These are phyloP conservation scores for Boletus patriciae DNA, from an alignment of 768 basidiomycete genomes.

Conservation along the genomic window DNA sequence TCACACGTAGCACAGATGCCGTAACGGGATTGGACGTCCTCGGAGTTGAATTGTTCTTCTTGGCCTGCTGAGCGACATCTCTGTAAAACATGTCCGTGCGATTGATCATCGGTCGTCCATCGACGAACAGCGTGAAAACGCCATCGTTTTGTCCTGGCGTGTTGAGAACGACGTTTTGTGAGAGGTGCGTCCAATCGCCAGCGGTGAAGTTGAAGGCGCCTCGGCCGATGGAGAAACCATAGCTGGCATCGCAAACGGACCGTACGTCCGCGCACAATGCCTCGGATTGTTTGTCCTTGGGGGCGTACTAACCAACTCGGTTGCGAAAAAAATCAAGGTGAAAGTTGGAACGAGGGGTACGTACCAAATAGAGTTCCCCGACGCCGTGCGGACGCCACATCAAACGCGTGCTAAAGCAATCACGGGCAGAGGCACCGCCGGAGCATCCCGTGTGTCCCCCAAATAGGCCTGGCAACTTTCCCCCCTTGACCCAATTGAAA, in stretches of 20 bases:
- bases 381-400: conserved; percentile 75
- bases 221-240: conserved; percentile 75
- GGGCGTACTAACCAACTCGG: conserved; percentile 57
- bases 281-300: conserved; percentile 64
- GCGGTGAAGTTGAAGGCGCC: conserved; percentile 62
- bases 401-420: conserved; percentile 81
- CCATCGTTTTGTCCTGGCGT: conserved; percentile 74
- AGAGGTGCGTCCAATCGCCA: conserved; percentile 70
- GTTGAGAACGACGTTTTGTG: conserved; percentile 71
- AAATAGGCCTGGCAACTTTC: conserved; percentile 83
- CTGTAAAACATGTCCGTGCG: conserved; percentile 65
- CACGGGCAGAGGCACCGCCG: conserved; percentile 66
- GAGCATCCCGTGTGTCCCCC: conserved; percentile 69
- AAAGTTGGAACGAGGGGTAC: conserved; percentile 18
- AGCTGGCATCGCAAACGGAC: conserved; percentile 63
- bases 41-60: neutral
- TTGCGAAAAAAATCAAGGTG: neutral
- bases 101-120: conserved; percentile 54
- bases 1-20: no score
- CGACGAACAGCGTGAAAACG: conserved; percentile 59
- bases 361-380: conserved; percentile 76
- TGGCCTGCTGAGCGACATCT: conserved; percentile 29
- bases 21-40: neutral
- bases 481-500: conserved; percentile 78
- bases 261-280: conserved; percentile 56